Evolutionary conservation across 805 yeast species (phyloP), one percentile per base, ranked within the genome.

Genomic region (Candida vaughaniae): DNA sequence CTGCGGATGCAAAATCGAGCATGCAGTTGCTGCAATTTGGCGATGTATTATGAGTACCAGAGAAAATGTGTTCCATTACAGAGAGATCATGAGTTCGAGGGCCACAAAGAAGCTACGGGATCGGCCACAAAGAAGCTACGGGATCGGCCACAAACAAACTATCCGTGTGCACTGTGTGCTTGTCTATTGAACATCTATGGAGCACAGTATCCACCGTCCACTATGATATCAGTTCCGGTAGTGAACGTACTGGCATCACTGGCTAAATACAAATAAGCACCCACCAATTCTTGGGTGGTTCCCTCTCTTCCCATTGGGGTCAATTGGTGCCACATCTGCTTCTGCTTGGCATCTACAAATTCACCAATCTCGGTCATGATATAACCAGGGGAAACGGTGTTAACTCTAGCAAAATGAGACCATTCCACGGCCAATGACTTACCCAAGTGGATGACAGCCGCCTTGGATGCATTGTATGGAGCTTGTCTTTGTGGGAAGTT

Each of bases 231-330:
- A 45, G 71, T 59, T 31, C 73, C 74, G 16, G 73, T 68, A 33
- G 70, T 61, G 50, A 55, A 69, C 11, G 70, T 58, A 16, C 70
- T 61, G 18, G 73, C 73, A 44, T 68, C 62, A 12, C 69, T 61
- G 12, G 71, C 74, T 42, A 69, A 60, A 53, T 65, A 69, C 34
- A 68, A 54, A 52, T 68, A 69, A 9, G 73, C 71, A 35, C 73
- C 74, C n/a, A 65, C 72, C 48, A 69, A 58, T 46, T 69, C 74
- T 43, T 66, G 60, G 20, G 71, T 41, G 31, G 57, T 45, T 33
- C 63, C 74, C 53, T 69, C 73, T 60, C 74, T 61, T n/a, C 74
- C 74, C 53, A 68, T 44, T 6, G 74, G 74, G 36, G 59, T 66
- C 53, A 66, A 53, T 29, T 51, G 51, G 56, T 59, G 63, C 74